Evolutionary conservation across 495 filamentous ascomycete species (phyloP), one percentile per base, ranked within the genome.

Genomic region (Trichoderma erinaceum): DNA sequence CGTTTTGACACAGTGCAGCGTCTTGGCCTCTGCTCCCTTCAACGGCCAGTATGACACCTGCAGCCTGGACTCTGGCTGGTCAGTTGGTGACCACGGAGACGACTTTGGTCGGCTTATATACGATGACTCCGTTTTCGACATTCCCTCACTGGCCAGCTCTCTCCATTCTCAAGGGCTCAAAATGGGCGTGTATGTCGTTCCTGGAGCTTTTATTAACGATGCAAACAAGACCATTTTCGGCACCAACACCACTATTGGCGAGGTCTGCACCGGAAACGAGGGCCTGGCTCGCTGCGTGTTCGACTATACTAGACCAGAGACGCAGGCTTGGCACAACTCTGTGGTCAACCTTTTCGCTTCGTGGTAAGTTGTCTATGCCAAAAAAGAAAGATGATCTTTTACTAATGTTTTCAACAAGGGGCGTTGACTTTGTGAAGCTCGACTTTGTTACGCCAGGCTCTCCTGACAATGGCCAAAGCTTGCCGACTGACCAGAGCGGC

Each of bases 361-460:
- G 7, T 73, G 70, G 68, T 66, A 65, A 23, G 64, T 43, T 41
- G 5, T 38, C 35, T 3, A 38, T 27, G n/a, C n/a, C 18, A 2
- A 5, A 8, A 41, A 8, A 25, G 12, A 16, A 56, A 25, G 50
- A 61, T 16, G 56, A 29, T 21, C 4, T 32, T 15, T 32, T 61
- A 12, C 25, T 61, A 32, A 61, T 32, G 35, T 1, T 32, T 2
- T 32, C 27, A 11, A 11, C 13, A 13, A 66, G 65, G 65, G 74
- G 73, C 1, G 74, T 73, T 13, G 72, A 73, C 44, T 66, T 75
- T 41, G 73, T 77, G 63, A 77, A 75, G 65, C 66, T 77, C 10
- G 75, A 77, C 50, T 77, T 66, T 64, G 66, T 75, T n/a, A 77
- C 72, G 11, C 75, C 75, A 13, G 75, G 73, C 3, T 70, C 69